phyloP scores from a whole-genome alignment of 306 rosid genomes.

The Cotoneaster glaucophyllus region DNA sequence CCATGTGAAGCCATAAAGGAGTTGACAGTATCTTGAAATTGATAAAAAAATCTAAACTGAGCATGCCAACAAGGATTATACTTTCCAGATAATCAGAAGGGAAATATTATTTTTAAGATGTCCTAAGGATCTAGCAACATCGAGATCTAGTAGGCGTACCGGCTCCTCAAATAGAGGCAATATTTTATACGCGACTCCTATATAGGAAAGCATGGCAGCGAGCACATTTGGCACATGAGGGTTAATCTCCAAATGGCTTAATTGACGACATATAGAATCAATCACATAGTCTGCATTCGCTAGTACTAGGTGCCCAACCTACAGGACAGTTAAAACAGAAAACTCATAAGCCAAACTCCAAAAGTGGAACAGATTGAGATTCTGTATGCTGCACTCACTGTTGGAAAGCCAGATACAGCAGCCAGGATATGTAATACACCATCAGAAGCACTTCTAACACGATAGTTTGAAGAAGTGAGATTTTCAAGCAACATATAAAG shows the following conservation, averaged over 20 bases:
- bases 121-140: conserved; percentile 7
- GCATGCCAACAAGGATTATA: not conserved
- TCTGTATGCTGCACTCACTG: conserved; percentile 31
- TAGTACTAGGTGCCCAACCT: conserved; percentile 82
- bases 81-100: not conserved
- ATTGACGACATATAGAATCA: conserved; percentile 82
- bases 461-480: conserved; percentile 62
- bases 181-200: conserved; percentile 83
- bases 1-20: not conserved
- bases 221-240: conserved; percentile 77
- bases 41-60: not conserved
- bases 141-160: conserved; percentile 32
- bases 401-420: conserved; percentile 48
- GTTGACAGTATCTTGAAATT: not conserved
- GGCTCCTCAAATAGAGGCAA: conserved; percentile 91
- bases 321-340: conserved; percentile 18
- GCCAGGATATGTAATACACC: conserved; percentile 61
- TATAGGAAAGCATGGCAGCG: conserved; percentile 77
- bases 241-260: conserved; percentile 85
- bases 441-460: conserved; percentile 76
- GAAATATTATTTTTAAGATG: conserved; percentile 8
- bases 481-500: conserved; percentile 86
- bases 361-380: conserved; percentile 1
- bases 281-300: conserved; percentile 88
- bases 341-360: conserved; percentile 2